Base-by-base conservation (phyloP, 2,329 filamentous ascomycete genomes). In the Aspergillus tamarii region DNA sequence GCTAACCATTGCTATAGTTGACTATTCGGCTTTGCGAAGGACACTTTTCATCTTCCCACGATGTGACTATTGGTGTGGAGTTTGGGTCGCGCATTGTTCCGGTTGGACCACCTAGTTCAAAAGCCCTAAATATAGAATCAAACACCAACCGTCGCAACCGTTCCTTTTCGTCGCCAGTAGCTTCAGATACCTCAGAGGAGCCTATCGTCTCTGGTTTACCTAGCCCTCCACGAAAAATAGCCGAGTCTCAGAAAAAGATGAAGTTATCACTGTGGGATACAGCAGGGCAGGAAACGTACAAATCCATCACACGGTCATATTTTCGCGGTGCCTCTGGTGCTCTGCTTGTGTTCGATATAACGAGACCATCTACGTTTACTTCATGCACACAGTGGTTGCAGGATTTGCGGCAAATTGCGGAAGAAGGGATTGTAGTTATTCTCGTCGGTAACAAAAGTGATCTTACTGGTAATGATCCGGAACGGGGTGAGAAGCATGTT, bases 11-110 rank as follows among this genome's bases (percentile, higher is more conserved):
- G 46, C 28, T 72, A 66, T 88, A 92, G 80, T 88, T 97, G 71
- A 97, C 94, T 62, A 94, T 97, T 77, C 92, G 94, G 67, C 91
- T 98, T 67, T 97, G 94, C 83, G 94, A 97, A 85, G 94, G 94
- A 73, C 92, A 94, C 78, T 97, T 98, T 84, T 93, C 92, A 61
- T 88, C 91, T 60, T 91, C 95, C 77, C 94, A 97, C 85, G 94
- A 97, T 84, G 94, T 97, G 70, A 98, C 94, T 68, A 97, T 97
- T 75, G 94, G 94, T 70, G 94, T 97, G 67, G 94, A 98, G 78
- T 97, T 97, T 78, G 94, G 94, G 73, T 96, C 92, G 57, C 89
- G 93, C 74, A 94, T 97, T 76, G 92, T 97, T 61, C 91, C 94
- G 62, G 94, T 97, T 70, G 93, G 93, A 1, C 92, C 92, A 32